phyloP scores from a whole-genome alignment of 2,329 filamentous ascomycete genomes.

The Xylariaceae sp. region DNA sequence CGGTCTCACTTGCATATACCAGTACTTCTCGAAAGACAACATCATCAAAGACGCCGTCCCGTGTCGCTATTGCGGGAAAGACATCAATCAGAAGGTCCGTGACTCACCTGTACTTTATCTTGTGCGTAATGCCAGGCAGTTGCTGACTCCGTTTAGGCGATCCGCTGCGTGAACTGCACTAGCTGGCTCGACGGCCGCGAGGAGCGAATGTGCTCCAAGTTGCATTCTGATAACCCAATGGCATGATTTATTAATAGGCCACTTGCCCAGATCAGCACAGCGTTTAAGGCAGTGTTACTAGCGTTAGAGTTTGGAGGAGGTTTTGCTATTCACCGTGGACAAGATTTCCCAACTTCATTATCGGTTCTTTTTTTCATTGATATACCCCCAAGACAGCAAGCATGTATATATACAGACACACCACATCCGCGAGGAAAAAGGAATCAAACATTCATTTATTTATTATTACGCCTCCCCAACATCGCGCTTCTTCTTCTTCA shows the following conservation, averaged over 20 bases:
- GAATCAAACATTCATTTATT: constrained; percentile 1
- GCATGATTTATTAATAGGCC: neutral
- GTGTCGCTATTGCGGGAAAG: constrained; percentile 68
- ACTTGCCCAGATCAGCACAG: neutral
- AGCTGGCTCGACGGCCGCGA: constrained; percentile 64
- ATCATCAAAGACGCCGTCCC: constrained; percentile 75
- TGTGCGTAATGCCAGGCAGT: too few relatives aligned
- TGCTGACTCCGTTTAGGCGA: constrained; percentile 42
- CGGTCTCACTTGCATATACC: constrained; percentile 67
- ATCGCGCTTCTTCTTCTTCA: constrained; percentile 33
- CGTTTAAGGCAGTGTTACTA: too few relatives aligned
- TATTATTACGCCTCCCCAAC: constrained; percentile 1
- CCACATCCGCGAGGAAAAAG: too few relatives aligned
- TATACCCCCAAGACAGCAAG: constrained; percentile 14
- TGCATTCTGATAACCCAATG: neutral
- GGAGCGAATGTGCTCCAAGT: constrained; percentile 44
- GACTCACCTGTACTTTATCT: neutral
- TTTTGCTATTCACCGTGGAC: constrained; percentile 6
- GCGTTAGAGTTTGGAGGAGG: neutral
- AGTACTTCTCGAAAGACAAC: constrained; percentile 65
- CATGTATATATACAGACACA: constrained; percentile 7
- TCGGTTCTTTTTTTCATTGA: constrained; percentile 12
- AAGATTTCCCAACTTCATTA: neutral
- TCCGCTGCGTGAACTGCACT: constrained; percentile 62
- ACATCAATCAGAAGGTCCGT: constrained; percentile 39